A percentile compares a stretch with the other conserved stretches of the same genome.
These are phyloP conservation scores for Fusarium citri DNA, from an alignment of 2,329 filamentous ascomycete genomes.

Conservation along the genomic window DNA sequence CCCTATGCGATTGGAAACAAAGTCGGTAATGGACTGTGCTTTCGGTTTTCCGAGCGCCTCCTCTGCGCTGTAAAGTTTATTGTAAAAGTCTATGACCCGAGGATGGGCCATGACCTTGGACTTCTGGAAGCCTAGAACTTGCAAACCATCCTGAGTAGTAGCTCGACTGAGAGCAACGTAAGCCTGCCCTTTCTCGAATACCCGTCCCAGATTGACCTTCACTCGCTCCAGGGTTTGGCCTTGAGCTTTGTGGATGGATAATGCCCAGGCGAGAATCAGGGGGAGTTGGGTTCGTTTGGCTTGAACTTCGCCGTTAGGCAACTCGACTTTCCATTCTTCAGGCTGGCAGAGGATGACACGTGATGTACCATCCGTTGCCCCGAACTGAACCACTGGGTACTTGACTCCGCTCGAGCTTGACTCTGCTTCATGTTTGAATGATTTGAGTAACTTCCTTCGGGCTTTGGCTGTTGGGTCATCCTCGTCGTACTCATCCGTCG, in stretches of 20 bases:
- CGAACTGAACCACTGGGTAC: constrained; percentile 88
- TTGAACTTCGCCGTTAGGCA: constrained; percentile 94
- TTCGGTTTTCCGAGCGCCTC: constrained; percentile 54
- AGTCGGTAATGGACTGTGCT: constrained; percentile 53
- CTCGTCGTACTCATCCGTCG: constrained; percentile 56
- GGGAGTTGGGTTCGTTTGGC: constrained; percentile 86
- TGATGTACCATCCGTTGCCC: constrained; percentile 76
- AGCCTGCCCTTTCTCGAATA: constrained; percentile 97
- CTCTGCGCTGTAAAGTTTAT: constrained; percentile 80
- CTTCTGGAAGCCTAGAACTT: constrained; percentile 89
- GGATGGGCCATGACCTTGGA: constrained; percentile 94
- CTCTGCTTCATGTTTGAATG: constrained; percentile 57
- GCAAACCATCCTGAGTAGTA: constrained; percentile 85
- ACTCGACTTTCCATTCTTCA: constrained; percentile 95
- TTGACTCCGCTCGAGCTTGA: constrained; percentile 63
- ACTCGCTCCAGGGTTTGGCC: constrained; percentile 94
- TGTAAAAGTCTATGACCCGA: constrained; percentile 86
- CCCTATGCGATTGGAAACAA: constrained; percentile 53
- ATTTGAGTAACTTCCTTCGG: constrained; percentile 67
- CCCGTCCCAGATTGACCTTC: constrained; percentile 89
- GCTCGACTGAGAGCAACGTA: constrained; percentile 97
- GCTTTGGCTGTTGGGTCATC: constrained; percentile 59
- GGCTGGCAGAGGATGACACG: constrained; percentile 78
- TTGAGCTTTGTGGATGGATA: constrained; percentile 98
- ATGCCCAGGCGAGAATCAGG: constrained; percentile 93